Base-by-base conservation (phyloP, 495 filamentous ascomycete genomes). In the Neurospora sp. region DNA sequence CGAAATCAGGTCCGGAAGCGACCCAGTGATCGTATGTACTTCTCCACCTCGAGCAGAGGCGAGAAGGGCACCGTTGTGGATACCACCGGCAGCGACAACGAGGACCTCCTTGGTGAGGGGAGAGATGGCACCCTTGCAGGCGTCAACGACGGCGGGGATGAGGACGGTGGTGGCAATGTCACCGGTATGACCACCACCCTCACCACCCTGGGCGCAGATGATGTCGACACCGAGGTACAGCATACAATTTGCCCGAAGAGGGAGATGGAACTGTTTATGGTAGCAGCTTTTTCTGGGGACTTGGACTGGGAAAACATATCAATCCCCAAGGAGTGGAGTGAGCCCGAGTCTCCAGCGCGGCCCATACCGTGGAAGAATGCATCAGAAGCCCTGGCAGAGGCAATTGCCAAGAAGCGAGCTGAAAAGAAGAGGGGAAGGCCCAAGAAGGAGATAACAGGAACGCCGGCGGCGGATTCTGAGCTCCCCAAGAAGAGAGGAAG, bases 1-100 rank as follows among this genome's bases (percentile, higher is more conserved):
- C 53, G 3, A 14, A 65, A 65, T 65, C 27, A 37, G 27, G 3
- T 31, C 14, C 5, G 27, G 53, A 37, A 17, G 27, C 27, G 14
- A 65, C 53, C 14, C 12, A 16, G 53, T 65, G 27, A 65, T 27
- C 22, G 22, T 27, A 27, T 27, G 10, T 27, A 27, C 48, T 14
- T 22, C 20, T 59, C 20, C 20, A 27, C 48, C 20, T 59, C 9
- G 9, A 27, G 4, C 45, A 12, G 45, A 53, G 40, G 96, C 96
- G 71, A 99, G 86, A 61, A 91, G 90, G 82, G 93, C 93, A 61
- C 96, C 96, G 85, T 96, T 97, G 86, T 89, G 96, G 74, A 99
- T 88, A 82, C 96, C 96, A 75, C 96, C 96, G 12, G 96, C 96
- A 69, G 96, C 96, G 72, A 99, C 85, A 75, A 98, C 93, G 80